A percentile compares a stretch with the other conserved stretches of the same genome.
Evolutionary conservation across 257 asterid species (phyloP).

Genomic region (Asclepias syriaca): DNA sequence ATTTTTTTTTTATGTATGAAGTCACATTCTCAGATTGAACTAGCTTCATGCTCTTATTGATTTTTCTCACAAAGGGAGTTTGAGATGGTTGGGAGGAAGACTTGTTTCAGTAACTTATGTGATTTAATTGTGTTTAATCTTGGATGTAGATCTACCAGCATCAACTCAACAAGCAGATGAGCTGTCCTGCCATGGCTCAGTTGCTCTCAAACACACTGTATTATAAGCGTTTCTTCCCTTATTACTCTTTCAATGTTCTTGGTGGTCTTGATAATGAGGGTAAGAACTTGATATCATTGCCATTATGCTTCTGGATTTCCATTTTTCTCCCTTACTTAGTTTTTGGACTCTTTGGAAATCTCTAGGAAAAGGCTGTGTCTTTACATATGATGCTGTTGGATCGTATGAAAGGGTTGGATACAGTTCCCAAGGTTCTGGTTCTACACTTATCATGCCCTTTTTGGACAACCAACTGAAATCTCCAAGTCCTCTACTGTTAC

Average conservation of each 20-base stretch:
- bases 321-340: neutral
- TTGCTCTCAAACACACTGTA: slow-evolving; percentile 81
- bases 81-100: neutral
- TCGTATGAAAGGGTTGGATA: slow-evolving; percentile 96
- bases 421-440: slow-evolving; percentile 96
- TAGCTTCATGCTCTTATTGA: neutral
- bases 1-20: neutral
- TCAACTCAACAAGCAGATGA: slow-evolving; percentile 96
- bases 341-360: neutral
- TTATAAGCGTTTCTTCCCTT: slow-evolving; percentile 91
- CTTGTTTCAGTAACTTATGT: neutral
- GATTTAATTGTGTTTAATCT: slow-evolving; percentile 1
- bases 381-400: slow-evolving; percentile 95
- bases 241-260: slow-evolving; percentile 81
- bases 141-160: slow-evolving; percentile 66
- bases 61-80: neutral
- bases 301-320: neutral
- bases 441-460: slow-evolving; percentile 90
- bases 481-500: slow-evolving; percentile 40
- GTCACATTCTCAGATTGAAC: neutral
- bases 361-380: slow-evolving; percentile 94
- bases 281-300: slow-evolving; percentile 20
- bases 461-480: slow-evolving; percentile 60
- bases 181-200: slow-evolving; percentile 98
- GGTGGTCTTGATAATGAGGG: slow-evolving; percentile 96